A percentile compares a stretch with the other conserved stretches of the same genome.
Evolutionary conservation across 2,329 filamentous ascomycete species (phyloP).

Genomic region (Talaromyces sp.): DNA sequence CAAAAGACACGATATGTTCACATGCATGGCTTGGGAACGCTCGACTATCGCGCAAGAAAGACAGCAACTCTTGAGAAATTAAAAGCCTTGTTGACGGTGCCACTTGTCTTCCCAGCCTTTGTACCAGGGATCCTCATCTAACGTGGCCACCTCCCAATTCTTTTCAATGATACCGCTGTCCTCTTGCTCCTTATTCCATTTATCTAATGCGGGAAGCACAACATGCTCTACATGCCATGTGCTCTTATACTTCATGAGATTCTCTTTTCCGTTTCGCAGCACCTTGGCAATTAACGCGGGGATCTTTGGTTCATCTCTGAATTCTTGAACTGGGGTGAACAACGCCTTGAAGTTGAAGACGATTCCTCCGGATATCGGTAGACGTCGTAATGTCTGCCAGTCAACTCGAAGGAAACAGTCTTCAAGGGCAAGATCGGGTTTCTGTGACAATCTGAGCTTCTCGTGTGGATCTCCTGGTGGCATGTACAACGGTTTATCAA

Average conservation of each 20-base stretch:
- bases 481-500: constrained; percentile 70
- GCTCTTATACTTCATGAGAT: constrained; percentile 73
- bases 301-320: constrained; percentile 67
- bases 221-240: constrained; percentile 75
- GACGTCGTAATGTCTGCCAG: constrained; percentile 77
- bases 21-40: neutral
- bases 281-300: constrained; percentile 65
- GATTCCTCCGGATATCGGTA: constrained; percentile 70
- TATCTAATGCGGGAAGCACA: constrained; percentile 58
- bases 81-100: constrained; percentile 60
- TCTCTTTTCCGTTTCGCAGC: constrained; percentile 64
- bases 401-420: constrained; percentile 70
- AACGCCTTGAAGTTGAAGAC: constrained; percentile 87
- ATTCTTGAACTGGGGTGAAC: constrained; percentile 67
- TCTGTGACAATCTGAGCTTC: constrained; percentile 54
- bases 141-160: constrained; percentile 62
- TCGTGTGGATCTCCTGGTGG: constrained; percentile 64
- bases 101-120: constrained; percentile 72
- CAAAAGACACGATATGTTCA: neutral
- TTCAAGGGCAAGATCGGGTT: constrained; percentile 50
- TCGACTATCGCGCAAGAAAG: neutral
- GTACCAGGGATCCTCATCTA: constrained; percentile 72
- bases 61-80: constrained; percentile 8
- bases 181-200: constrained; percentile 62
- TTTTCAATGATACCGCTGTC: constrained; percentile 54